Evolutionary conservation across 352 stramenopile species (phyloP), one percentile per base, ranked within the genome.

Genomic region (Detonula confervacea): DNA sequence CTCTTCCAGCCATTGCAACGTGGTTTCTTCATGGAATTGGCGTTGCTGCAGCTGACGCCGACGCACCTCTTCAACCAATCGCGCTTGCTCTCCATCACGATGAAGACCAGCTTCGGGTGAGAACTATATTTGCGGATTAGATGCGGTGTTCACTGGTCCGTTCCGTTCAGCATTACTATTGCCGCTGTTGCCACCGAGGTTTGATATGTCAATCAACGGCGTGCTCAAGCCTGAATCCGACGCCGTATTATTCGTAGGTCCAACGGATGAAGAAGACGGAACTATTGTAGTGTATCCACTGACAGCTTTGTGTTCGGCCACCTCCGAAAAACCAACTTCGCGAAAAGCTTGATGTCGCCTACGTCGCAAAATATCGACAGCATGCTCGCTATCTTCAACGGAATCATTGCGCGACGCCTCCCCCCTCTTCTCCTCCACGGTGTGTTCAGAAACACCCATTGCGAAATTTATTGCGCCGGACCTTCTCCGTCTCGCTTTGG

Each of bases 11-110:
- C 60, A 68, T 24, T 68, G 22, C 55, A 55, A 68, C 16, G 33
- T 29, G 29, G 49, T 51, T 20, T 77, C 39, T 33, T 77, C n/a
- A 18, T 70, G 22, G 7, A 70, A 30, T 29, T 63, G 52, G 8
- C 30, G 57, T 63, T 67, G 57, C 47, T 70, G 42, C 20, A 75
- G n/a, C 25, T 75, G 56, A 16, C 73, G 73, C 20, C 66, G 56
- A 56, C 64, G 44, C 25, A 72, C 66, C 9, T 51, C 27, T 57
- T 81, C 66, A 6, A 81, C 64, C 20, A 81, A 60, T 52, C 73
- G 55, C 5, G 73, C 73, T 52, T 81, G 73, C 33, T 81, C 73
- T n/a, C 73, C 73, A 56, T 81, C 73, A 27, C 73, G 46, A 64
- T 81, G 73, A 57, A 81, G 64, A 29, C 42, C 73, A n/a, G 73